phyloP scores from a whole-genome alignment of 108 stramenopile species.

The Cyclostephanos tholiformis region DNA sequence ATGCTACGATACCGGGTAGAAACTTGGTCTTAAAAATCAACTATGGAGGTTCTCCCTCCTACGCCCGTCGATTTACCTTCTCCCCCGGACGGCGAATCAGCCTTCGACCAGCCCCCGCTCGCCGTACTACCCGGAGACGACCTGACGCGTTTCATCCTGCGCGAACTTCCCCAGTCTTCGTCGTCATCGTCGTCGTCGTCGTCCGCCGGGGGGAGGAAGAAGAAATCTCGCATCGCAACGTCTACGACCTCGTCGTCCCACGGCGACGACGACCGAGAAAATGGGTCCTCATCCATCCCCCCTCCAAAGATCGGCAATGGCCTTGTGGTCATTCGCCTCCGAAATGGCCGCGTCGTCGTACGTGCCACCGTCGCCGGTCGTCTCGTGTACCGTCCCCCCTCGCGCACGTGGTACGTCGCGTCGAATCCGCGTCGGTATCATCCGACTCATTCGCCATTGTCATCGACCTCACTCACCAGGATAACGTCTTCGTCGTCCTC shows the following conservation, averaged over 20 bases:
- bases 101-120: slow-evolving; percentile 37
- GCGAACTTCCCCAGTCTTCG: slow-evolving; percentile 23
- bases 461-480: neutral
- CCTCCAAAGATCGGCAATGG: slow-evolving; percentile 43
- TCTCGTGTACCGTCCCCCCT: slow-evolving; percentile 37
- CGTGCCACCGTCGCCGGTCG: slow-evolving; percentile 44
- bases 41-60: slow-evolving; percentile 11
- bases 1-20: too few relatives aligned
- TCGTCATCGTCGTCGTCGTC: neutral
- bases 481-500: neutral
- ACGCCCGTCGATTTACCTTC: slow-evolving; percentile 2
- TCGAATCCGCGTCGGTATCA: slow-evolving; percentile 45
- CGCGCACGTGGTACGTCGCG: slow-evolving; percentile 41
- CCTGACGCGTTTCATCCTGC: slow-evolving; percentile 38
- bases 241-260: too few relatives aligned
- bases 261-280: neutral
- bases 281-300: neutral
- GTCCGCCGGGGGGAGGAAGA: slow-evolving; percentile 1
- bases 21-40: too few relatives aligned
- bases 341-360: neutral
- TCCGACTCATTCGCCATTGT: slow-evolving; percentile 23
- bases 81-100: slow-evolving; percentile 11
- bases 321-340: slow-evolving; percentile 10
- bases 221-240: slow-evolving; percentile 16
- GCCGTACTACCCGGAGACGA: slow-evolving; percentile 49